Evolutionary conservation across 768 basidiomycete species (phyloP), one percentile per base, ranked within the genome.

Genomic region (Tylopilus sp.): DNA sequence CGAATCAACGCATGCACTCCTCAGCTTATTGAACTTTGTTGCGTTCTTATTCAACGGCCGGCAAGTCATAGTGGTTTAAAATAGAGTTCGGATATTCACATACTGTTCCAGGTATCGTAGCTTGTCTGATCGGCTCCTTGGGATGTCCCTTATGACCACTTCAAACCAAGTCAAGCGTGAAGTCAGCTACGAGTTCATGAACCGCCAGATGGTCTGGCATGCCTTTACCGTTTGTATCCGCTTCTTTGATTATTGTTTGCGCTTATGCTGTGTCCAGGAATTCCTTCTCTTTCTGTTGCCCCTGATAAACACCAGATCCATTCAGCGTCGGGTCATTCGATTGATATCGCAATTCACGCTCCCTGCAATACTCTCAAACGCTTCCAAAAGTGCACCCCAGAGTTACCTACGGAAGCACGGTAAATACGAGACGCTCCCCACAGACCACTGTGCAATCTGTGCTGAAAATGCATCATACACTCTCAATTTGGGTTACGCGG

Each of bases 151-250:
- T 3, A 79, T 85, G 1, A 87, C 95, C 4, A 76, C 88, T 0
- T 80, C 83, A 28, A 73, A 77, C 38, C 78, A 86, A 30, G 77
- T 85, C 31, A 83, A 81, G 54, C 82, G 89, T 17, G 86, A 95
- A 59, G 89, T 98, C 45, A 95, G 91, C 63, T 99, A 97, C 69
- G 97, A 98, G 64, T 98, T 94, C 63, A 95, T 98, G 91, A 98
- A 98, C 62, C 88, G 97, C 58, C 95, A 98, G 69, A 90, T 99
- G 80, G 97, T 99, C 48, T 99, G 97, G 97, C 91, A 95, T 65
- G 91, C 93, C 0, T 95, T 98, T 68, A 98, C 97, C 7, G 95
- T 95, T 63, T 48, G 90, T 45, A 30, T 22, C 20, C 22, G 21
- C 31, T 20, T 39, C 23, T 44, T 38, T 30, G 42, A 20, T 26